phyloP scores from a whole-genome alignment of 176 grass and related monocot genomes.

The Typha latifolia region DNA sequence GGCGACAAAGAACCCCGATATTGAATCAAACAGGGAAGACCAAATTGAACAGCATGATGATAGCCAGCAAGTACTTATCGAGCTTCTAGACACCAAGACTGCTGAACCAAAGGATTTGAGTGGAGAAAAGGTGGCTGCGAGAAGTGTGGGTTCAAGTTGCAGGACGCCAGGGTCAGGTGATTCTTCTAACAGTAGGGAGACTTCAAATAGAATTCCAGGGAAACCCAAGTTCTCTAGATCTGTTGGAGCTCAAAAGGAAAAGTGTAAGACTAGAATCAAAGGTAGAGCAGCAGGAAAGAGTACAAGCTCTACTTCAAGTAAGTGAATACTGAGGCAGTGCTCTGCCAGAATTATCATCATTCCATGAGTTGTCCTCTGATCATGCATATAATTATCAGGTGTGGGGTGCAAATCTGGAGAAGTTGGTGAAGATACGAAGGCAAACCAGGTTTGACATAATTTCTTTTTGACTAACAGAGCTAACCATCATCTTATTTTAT shows the following conservation, averaged over 20 bases:
- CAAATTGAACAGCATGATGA: background rate
- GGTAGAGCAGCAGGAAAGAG: constrained; percentile 17
- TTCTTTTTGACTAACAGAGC: no score
- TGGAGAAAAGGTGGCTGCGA: background rate
- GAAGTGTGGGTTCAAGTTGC: background rate
- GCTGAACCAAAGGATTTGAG: background rate
- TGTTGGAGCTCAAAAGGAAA: background rate
- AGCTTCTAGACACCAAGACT: background rate
- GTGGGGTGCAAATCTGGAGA: constrained; percentile 4
- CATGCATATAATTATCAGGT: constrained; percentile 17
- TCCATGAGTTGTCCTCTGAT: background rate
- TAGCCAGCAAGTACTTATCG: background rate
- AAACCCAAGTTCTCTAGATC: constrained; percentile 7
- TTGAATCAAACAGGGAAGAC: background rate
- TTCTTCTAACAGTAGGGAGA: background rate
- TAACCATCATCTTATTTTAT: no score
- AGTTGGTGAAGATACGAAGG: constrained; percentile 5
- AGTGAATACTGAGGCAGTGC: background rate
- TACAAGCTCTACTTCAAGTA: constrained; percentile 6
- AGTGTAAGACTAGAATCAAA: constrained; percentile 9
- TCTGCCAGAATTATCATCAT: background rate
- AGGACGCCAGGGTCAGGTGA: background rate
- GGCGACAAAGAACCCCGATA: background rate
- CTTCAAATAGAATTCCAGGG: constrained; percentile 11
- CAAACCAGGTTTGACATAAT: background rate